phyloP scores from a whole-genome alignment of 768 basidiomycete genomes.

The Lentinus tigrinus region DNA sequence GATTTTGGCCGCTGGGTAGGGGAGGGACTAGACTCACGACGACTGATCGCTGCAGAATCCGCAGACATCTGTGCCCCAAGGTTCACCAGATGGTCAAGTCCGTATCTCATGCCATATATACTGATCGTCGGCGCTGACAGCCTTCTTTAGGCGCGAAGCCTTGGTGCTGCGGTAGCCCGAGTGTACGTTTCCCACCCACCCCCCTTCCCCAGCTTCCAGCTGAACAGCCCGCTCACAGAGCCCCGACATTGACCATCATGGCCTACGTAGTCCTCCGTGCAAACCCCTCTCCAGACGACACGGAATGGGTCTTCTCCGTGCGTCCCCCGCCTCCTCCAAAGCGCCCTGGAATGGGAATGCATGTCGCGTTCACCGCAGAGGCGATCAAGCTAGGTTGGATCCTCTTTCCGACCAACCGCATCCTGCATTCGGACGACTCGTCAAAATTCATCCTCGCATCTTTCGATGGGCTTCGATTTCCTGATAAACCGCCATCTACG shows the following conservation, averaged over 20 bases:
- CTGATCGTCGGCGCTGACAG: neutral
- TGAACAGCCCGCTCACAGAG: neutral
- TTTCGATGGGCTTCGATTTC: conserved; percentile 54
- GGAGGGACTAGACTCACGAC: neutral
- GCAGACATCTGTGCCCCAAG: neutral
- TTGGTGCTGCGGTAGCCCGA: conserved; percentile 6
- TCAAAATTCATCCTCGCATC: conserved; percentile 55
- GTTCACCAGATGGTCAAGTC: neutral
- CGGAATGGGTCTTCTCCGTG: conserved; percentile 47
- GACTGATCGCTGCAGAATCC: neutral
- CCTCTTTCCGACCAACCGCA: conserved; percentile 55
- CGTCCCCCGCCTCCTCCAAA: neutral
- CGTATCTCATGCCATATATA: neutral
- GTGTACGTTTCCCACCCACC: neutral
- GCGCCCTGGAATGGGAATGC: conserved; percentile 38
- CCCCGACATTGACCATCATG: conserved; percentile 28
- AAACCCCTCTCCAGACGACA: conserved; percentile 47
- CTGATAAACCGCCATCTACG: conserved; percentile 46
- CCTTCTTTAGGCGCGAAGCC: neutral
- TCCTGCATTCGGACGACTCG: conserved; percentile 56
- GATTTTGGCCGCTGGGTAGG: no score
- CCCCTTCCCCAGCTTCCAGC: neutral
- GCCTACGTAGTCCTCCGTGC: conserved; percentile 36
- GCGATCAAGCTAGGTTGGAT: conserved; percentile 50
- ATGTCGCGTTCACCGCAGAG: conserved; percentile 49